phyloP scores from a whole-genome alignment of 1,284 basidiomycete species.

The Naganishia albida region DNA sequence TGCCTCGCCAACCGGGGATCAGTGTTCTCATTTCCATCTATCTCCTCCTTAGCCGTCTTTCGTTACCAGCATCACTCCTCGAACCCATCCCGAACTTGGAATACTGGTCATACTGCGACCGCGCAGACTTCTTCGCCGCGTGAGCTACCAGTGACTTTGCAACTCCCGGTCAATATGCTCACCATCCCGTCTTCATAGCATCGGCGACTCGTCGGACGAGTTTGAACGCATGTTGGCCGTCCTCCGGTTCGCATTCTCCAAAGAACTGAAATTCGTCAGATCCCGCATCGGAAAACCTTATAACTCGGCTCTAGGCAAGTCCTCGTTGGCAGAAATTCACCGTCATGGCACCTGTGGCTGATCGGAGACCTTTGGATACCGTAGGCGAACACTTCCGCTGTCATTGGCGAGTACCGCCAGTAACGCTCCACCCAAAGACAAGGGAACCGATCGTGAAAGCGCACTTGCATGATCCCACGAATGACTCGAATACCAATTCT shows the following conservation, averaged over 20 bases:
- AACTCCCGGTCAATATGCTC: neutral
- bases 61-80: constrained; percentile 81
- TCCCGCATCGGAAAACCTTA: constrained; percentile 94
- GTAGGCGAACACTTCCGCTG: constrained; percentile 78
- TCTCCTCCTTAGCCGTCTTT: constrained; percentile 66
- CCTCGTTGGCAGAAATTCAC: neutral
- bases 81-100: constrained; percentile 92
- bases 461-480: constrained; percentile 48
- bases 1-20: constrained; percentile 1
- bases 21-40: constrained; percentile 18
- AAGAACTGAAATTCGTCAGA: constrained; percentile 91
- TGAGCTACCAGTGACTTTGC: constrained; percentile 53
- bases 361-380: neutral
- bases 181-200: constrained; percentile 46
- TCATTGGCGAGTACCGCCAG: constrained; percentile 61
- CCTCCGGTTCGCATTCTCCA: constrained; percentile 84
- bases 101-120: constrained; percentile 92
- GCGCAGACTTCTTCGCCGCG: constrained; percentile 89
- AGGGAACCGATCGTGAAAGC: constrained; percentile 53
- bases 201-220: constrained; percentile 86
- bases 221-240: constrained; percentile 91
- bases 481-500: constrained; percentile 22
- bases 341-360: neutral
- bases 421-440: constrained; percentile 49
- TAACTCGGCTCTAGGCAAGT: constrained; percentile 78